Evolutionary conservation across 768 basidiomycete genomes (phyloP).

Genomic region (Arthromyces matolae): DNA sequence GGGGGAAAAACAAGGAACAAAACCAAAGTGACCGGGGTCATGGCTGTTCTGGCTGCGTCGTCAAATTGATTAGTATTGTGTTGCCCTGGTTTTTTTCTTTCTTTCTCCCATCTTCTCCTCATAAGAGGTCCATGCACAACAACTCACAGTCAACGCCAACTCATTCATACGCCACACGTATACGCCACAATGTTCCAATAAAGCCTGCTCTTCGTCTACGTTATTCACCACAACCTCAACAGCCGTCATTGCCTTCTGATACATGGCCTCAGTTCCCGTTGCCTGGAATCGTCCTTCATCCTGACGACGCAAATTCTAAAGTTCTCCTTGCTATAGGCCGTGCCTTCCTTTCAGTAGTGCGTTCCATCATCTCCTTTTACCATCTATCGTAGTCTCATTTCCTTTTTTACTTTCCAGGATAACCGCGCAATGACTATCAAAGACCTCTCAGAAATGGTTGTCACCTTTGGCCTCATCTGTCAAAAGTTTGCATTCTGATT

Average conservation of each 20-base stretch:
- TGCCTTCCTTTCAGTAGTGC: constrained; percentile 69
- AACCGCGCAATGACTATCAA: constrained; percentile 87
- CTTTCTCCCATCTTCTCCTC: constrained; percentile 18
- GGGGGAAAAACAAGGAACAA: constrained; percentile 11
- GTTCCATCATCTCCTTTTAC: constrained; percentile 27
- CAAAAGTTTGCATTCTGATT: constrained; percentile 53
- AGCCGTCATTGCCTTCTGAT: constrained; percentile 18
- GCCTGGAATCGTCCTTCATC: constrained; percentile 61
- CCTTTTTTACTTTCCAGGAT: constrained; percentile 47
- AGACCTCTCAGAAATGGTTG: constrained; percentile 72
- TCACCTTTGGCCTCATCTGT: constrained; percentile 62
- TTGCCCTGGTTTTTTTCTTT: constrained; percentile 24
- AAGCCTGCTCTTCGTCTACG: constrained; percentile 50
- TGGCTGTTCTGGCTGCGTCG: constrained; percentile 15
- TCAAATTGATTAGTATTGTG: constrained; percentile 7
- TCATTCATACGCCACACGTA: constrained; percentile 52
- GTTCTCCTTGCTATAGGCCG: constrained; percentile 72
- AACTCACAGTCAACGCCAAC: constrained; percentile 10
- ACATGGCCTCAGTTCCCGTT: constrained; percentile 52
- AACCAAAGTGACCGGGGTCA: constrained; percentile 9
- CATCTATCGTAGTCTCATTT: too few relatives aligned
- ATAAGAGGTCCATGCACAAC: constrained; percentile 13
- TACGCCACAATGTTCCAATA: constrained; percentile 48
- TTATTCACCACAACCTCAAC: constrained; percentile 37
- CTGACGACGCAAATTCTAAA: constrained; percentile 69